Conservation (phyloP, 2,329 filamentous ascomycete genomes). For the Helotiales sp. region DNA sequence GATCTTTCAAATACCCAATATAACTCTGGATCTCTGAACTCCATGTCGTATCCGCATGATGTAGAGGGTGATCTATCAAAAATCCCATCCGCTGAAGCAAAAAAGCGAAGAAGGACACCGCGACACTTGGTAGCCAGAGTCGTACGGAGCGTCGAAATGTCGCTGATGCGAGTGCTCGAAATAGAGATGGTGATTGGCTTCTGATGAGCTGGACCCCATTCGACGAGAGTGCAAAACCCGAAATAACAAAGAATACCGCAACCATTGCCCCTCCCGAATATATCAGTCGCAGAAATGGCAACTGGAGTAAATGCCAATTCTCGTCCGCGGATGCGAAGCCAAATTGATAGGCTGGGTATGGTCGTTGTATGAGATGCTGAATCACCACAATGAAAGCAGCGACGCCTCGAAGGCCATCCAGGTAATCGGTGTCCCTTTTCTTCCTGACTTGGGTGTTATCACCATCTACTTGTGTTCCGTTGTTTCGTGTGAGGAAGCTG, state of each 20-base stretch:
- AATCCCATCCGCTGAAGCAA: constrained; percentile 20
- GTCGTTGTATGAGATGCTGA: constrained; percentile 21
- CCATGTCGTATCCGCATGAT: constrained; percentile 8
- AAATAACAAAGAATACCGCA: constrained; percentile 55
- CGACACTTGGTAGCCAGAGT: constrained; percentile 49
- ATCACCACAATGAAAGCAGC: constrained; percentile 40
- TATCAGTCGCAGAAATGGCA: constrained; percentile 49
- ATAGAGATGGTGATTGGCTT: not conserved
- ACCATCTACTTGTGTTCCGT: not conserved
- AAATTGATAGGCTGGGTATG: constrained; percentile 11
- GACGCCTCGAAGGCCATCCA: constrained; percentile 53
- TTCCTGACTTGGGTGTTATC: constrained; percentile 24
- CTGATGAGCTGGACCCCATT: constrained; percentile 48
- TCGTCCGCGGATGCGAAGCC: constrained; percentile 19
- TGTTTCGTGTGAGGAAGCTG: constrained; percentile 8
- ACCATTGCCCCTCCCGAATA: constrained; percentile 52
- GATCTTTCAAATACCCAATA: constrained; percentile 1
- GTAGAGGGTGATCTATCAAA: constrained; percentile 11
- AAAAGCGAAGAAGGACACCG: constrained; percentile 45
- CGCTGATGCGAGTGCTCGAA: constrained; percentile 43
- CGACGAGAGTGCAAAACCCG: constrained; percentile 51
- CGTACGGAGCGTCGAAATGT: constrained; percentile 51
- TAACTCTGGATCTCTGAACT: constrained; percentile 21
- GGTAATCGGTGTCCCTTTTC: constrained; percentile 46
- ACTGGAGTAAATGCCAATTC: constrained; percentile 20